Conservation (phyloP, 345 rosid genomes). For the Euclidium syriacum region DNA sequence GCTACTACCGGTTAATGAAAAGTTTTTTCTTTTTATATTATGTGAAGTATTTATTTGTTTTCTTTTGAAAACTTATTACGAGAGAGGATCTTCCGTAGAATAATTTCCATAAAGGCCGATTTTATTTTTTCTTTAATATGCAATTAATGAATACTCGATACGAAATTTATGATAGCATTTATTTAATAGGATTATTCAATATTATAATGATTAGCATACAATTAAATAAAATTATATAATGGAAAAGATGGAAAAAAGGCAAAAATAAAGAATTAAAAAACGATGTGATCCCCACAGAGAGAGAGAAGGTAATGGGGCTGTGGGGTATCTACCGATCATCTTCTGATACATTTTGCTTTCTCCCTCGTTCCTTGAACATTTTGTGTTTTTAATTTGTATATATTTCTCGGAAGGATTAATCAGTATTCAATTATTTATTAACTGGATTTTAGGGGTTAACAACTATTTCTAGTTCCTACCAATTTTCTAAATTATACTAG, state of each 20-base stretch:
- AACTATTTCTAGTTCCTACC: neutral
- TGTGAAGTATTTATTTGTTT: slow-evolving; percentile 12
- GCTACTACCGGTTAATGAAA: slow-evolving; percentile 22
- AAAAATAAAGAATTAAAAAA: neutral
- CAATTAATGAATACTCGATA: slow-evolving; percentile 17
- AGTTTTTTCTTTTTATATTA: slow-evolving; percentile 4
- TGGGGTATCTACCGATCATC: slow-evolving; percentile 13
- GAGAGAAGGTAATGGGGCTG: slow-evolving; percentile 10
- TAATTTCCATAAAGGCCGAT: slow-evolving; percentile 18
- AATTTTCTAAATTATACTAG: no score
- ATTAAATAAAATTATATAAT: neutral
- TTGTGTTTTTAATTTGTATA: neutral
- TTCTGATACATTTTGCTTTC: neutral
- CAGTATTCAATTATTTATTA: neutral
- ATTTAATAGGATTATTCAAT: neutral
- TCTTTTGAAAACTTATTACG: slow-evolving; percentile 21
- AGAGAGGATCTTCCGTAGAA: slow-evolving; percentile 22
- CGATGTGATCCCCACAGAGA: slow-evolving; percentile 18
- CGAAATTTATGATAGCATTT: slow-evolving; percentile 13
- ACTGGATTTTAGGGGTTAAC: neutral
- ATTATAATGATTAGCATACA: slow-evolving; percentile 7
- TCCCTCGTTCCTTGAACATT: slow-evolving; percentile 5
- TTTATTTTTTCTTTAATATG: slow-evolving; percentile 10
- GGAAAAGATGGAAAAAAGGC: neutral
- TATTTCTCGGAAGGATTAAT: neutral